Evolutionary conservation across 331 rosid species (phyloP).

Genomic region (Prunus yedoensis): DNA sequence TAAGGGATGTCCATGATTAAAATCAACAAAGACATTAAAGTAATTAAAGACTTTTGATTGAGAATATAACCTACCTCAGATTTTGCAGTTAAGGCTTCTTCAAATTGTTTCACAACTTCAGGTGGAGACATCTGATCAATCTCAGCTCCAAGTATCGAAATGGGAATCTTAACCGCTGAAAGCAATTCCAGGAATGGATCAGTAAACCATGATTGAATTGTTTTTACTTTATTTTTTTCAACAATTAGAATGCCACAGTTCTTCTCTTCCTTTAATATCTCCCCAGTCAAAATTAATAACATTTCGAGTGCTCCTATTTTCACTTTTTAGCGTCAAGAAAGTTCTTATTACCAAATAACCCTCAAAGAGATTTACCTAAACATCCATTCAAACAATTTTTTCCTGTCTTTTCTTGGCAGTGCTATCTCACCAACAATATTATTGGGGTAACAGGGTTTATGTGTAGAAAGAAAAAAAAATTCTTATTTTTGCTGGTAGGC

Average conservation of each 20-base stretch:
- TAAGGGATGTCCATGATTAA: not conserved
- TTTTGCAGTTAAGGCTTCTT: constrained; percentile 39
- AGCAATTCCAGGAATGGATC: constrained; percentile 2
- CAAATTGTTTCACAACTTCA: constrained; percentile 50
- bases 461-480: too few relatives aligned
- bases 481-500: too few relatives aligned
- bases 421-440: too few relatives aligned
- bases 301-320: not conserved
- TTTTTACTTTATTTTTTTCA: not conserved
- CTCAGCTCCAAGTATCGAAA: constrained; percentile 72
- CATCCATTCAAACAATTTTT: too few relatives aligned
- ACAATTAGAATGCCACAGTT: not conserved
- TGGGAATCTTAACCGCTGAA: constrained; percentile 59
- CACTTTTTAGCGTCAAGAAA: not conserved
- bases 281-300: too few relatives aligned
- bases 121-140: constrained; percentile 52
- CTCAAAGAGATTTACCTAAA: too few relatives aligned
- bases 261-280: not conserved
- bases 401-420: too few relatives aligned
- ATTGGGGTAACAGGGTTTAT: too few relatives aligned
- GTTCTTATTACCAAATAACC: not conserved
- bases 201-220: not conserved
- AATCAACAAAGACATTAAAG: not conserved
- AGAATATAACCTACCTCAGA: constrained; percentile 39
- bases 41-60: not conserved